Conservation (phyloP, 2,329 filamentous ascomycete genomes). For the Fusarium devonianum region DNA sequence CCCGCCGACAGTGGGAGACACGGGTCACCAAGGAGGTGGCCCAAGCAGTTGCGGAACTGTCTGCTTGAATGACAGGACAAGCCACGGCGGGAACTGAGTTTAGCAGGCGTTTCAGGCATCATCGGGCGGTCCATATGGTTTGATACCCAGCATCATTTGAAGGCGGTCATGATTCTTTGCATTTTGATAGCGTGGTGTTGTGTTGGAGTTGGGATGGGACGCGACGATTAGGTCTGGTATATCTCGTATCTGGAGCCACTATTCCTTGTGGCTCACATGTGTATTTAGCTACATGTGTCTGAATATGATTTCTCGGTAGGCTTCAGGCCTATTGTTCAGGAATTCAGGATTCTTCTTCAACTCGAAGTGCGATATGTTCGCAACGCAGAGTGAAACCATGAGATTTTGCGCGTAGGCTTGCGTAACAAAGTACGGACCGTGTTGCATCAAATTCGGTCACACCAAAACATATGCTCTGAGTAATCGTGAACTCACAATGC, state of each 20-base stretch:
- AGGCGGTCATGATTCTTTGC: constrained; percentile 39
- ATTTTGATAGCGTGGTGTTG: constrained; percentile 40
- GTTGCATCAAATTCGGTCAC: no score
- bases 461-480: no score
- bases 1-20: constrained; percentile 75
- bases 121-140: constrained; percentile 40
- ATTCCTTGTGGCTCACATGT: constrained; percentile 22
- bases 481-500: no score
- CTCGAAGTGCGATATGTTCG: no score
- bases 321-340: constrained; percentile 23
- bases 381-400: constrained; percentile 2
- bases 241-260: constrained; percentile 28
- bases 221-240: constrained; percentile 21
- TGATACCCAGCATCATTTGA: constrained; percentile 47
- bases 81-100: constrained; percentile 37
- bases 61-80: constrained; percentile 49
- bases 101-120: constrained; percentile 45
- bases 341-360: constrained; percentile 7
- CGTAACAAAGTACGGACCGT: no score
- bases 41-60: constrained; percentile 70
- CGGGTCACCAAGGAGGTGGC: constrained; percentile 81
- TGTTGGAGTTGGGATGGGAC: constrained; percentile 35
- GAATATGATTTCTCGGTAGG: constrained; percentile 26
- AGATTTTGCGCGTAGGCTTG: no score
- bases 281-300: constrained; percentile 31